phyloP scores from a whole-genome alignment of 2,329 filamentous ascomycete species.

The Proliferodiscus dingleyae region DNA sequence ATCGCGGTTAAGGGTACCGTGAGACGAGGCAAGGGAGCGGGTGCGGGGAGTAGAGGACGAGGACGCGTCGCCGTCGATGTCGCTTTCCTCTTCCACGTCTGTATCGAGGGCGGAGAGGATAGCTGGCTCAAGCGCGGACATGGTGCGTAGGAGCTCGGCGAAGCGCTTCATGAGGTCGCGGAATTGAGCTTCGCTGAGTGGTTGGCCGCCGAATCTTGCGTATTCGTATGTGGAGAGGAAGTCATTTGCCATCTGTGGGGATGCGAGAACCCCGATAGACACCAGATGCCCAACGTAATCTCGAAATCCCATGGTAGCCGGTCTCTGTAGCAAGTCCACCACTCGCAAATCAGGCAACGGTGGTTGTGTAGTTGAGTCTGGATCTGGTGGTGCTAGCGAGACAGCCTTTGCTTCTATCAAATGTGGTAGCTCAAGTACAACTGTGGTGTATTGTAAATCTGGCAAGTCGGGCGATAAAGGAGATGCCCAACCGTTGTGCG shows the following conservation, averaged over 20 bases:
- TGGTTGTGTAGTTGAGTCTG: slow-evolving; percentile 35
- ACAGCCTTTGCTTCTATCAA: slow-evolving; percentile 90
- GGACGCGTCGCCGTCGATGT: slow-evolving; percentile 26
- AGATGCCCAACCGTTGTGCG: slow-evolving; percentile 84
- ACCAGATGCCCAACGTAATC: slow-evolving; percentile 73
- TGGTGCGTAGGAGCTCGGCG: slow-evolving; percentile 70
- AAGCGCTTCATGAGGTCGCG: slow-evolving; percentile 78
- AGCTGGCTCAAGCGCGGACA: slow-evolving; percentile 47
- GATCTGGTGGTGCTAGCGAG: slow-evolving; percentile 65
- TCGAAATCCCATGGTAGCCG: slow-evolving; percentile 66
- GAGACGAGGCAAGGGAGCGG: slow-evolving; percentile 24
- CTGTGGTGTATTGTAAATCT: slow-evolving; percentile 75
- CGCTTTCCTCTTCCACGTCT: slow-evolving; percentile 24
- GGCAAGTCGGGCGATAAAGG: slow-evolving; percentile 70
- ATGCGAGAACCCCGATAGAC: slow-evolving; percentile 59
- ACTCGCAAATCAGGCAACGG: slow-evolving; percentile 59
- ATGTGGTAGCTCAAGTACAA: slow-evolving; percentile 79
- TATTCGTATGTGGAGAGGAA: slow-evolving; percentile 79
- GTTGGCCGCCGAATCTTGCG: slow-evolving; percentile 72
- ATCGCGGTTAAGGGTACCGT: too few relatives aligned
- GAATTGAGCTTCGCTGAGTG: slow-evolving; percentile 68
- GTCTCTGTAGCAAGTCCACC: slow-evolving; percentile 66
- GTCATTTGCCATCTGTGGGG: slow-evolving; percentile 41
- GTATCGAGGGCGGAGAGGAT: slow-evolving; percentile 22
- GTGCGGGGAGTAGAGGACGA: slow-evolving; percentile 23